Evolutionary conservation across 306 rosid species (phyloP), one percentile per base, ranked within the genome.

Genomic region (Alnus rubra): DNA sequence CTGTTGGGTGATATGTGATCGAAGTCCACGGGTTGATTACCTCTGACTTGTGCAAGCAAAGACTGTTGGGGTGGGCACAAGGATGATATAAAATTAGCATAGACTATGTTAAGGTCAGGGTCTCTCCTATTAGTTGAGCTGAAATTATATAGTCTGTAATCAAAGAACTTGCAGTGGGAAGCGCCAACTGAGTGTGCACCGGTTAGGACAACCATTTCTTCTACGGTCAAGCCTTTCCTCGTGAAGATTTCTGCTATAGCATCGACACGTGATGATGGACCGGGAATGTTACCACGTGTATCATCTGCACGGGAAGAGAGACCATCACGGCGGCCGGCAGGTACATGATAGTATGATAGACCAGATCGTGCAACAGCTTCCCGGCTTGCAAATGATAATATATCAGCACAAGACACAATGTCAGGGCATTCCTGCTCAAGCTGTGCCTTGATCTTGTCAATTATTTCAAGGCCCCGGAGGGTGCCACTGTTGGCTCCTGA

Each of bases 121-220:
- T 90, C 94, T 7, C 65, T 64, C 1, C 58, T n/a, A 4, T 69
- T 47, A 0, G 59, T 74, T 9, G 50, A 19, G 42, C 16, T 45
- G 79, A 51, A 85, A 48, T 82, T 75, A 31, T 71, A 51, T 0
- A 83, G 14, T 42, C 97, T 86, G 19, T 86, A 69, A 15, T 73
- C 52, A 63, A 94, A 78, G 9, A 48, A 0, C 0, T 19, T 69
- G 18, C 97, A 92, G 50, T 83, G 93, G 39, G 79, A 68, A 2
- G 14, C 1, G 1, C 98, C 97, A 12, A 90, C 31, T 1, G 98
- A 92, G 79, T 94, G 98, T 14, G 88, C 91, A 12, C 96, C 97
- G 0, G 60, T 6, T 9, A 92, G 51, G 19, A 79, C 68, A 49
- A 90, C 94, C 90, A 87, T 39, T 15, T 94, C 97, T 49, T 87